Percentiles rank a stretch among this genome's conserved stretches.
phyloP scores from a whole-genome alignment of 2,329 filamentous ascomycete genomes.

The Sporothrix brunneoviolacea region DNA sequence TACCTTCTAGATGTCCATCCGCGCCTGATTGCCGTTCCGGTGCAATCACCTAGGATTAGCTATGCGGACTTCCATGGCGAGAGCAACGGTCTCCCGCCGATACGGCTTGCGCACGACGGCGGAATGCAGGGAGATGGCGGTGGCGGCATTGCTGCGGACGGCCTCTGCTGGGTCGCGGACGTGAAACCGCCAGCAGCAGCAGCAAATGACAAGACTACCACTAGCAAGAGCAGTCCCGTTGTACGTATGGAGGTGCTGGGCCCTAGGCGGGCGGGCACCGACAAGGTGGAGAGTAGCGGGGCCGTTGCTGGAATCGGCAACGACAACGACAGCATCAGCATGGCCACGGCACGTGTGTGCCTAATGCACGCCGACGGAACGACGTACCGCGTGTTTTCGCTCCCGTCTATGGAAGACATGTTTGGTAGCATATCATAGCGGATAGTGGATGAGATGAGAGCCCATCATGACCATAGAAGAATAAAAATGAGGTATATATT shows the following conservation, averaged over 20 bases:
- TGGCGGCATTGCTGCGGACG: not conserved
- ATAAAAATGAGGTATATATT: slow-evolving; percentile 2
- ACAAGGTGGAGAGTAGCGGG: not conserved
- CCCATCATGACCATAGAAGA: not conserved
- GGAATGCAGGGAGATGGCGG: not conserved
- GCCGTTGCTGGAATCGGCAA: not conserved
- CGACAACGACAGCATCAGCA: slow-evolving; percentile 14
- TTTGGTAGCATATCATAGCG: not conserved
- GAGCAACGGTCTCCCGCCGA: not conserved
- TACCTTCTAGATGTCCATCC: slow-evolving; percentile 13
- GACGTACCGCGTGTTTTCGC: slow-evolving; percentile 40
- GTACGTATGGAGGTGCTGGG: slow-evolving; percentile 47
- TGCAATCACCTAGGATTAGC: slow-evolving; percentile 4
- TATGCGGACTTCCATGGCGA: slow-evolving; percentile 6
- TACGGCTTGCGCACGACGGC: not conserved
- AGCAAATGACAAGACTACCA: not conserved
- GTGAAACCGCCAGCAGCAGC: not conserved
- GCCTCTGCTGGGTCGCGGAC: slow-evolving; percentile 14
- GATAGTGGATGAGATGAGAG: no score
- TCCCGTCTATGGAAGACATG: slow-evolving; percentile 27
- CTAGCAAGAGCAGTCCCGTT: slow-evolving; percentile 2
- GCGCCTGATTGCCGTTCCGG: slow-evolving; percentile 14
- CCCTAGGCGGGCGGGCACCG: slow-evolving; percentile 23
- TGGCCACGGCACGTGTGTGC: slow-evolving; percentile 41
- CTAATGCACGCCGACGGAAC: slow-evolving; percentile 43